A percentile compares a stretch with the other conserved stretches of the same genome.
Evolutionary conservation across 495 filamentous ascomycete species (phyloP).

Genomic region (Immersiella caudata): DNA sequence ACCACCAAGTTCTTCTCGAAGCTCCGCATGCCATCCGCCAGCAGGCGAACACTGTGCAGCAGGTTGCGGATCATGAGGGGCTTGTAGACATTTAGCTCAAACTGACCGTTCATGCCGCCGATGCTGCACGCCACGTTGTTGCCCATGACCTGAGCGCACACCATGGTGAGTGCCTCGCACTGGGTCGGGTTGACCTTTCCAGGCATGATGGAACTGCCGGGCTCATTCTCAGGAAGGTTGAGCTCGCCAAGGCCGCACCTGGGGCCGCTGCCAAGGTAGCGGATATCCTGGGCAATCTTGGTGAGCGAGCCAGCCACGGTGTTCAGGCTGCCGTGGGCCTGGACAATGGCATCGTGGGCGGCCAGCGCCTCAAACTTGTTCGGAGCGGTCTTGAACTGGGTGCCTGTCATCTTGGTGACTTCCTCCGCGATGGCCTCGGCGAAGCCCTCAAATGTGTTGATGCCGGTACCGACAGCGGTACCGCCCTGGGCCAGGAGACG

Average conservation of each 20-base stretch:
- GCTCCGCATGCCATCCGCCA: conserved; percentile 89
- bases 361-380: conserved; percentile 99
- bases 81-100: conserved; percentile 99
- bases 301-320: conserved; percentile 89
- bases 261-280: conserved; percentile 93
- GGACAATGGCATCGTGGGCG: conserved; percentile 93
- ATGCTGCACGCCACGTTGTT: conserved; percentile 92
- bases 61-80: conserved; percentile 93
- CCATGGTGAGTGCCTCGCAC: conserved; percentile 96
- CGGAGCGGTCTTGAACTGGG: conserved; percentile 91
- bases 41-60: conserved; percentile 82
- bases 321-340: conserved; percentile 90
- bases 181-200: conserved; percentile 99
- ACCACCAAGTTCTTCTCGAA: conserved; percentile 92
- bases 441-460: conserved; percentile 97
- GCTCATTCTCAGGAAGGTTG: conserved; percentile 94
- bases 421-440: conserved; percentile 88
- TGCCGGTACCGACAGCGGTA: conserved; percentile 94
- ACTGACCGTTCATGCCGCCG: conserved; percentile 96
- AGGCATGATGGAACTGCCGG: conserved; percentile 96
- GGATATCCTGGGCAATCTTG: conserved; percentile 98
- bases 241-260: conserved; percentile 95
- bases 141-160: conserved; percentile 96
- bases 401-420: conserved; percentile 87
- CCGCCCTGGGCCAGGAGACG: conserved; percentile 91